A percentile compares a stretch with the other conserved stretches of the same genome.
Conservation (phyloP, 192 early-diverging fungal species). For the Coemansia biformis region DNA sequence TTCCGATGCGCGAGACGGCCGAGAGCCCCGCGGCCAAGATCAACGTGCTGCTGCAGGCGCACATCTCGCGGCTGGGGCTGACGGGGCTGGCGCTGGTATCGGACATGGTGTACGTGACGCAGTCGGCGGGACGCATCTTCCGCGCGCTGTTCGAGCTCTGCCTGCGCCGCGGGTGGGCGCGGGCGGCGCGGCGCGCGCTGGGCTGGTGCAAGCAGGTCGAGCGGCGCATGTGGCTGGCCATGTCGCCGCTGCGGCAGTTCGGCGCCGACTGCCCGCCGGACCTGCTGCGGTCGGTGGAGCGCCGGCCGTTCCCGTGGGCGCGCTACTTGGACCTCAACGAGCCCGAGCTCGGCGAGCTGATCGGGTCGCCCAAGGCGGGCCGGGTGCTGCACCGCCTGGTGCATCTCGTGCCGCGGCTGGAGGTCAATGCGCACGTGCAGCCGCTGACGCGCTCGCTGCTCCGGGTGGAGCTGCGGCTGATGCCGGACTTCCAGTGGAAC, state of each 20-base stretch:
- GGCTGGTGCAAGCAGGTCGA: conserved; percentile 98
- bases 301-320: conserved; percentile 91
- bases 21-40: conserved; percentile 92
- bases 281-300: conserved; percentile 80
- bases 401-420: conserved; percentile 92
- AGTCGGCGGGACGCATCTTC: conserved; percentile 87
- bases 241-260: conserved; percentile 95
- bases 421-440: conserved; percentile 82
- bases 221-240: conserved; percentile 84
- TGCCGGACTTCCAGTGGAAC: conserved; percentile 92
- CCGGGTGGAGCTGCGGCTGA: conserved; percentile 85
- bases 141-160: conserved; percentile 98
- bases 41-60: conserved; percentile 87
- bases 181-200: conserved; percentile 78
- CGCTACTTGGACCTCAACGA: conserved; percentile 88
- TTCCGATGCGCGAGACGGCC: conserved; percentile 85
- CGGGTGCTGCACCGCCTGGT: conserved; percentile 84
- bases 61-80: conserved; percentile 90
- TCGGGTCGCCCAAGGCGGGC: conserved; percentile 80
- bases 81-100: conserved; percentile 92
- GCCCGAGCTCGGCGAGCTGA: conserved; percentile 90
- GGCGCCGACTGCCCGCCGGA: conserved; percentile 62
- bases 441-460: conserved; percentile 89
- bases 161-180: conserved; percentile 89
- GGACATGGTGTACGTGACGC: conserved; percentile 99